Evolutionary conservation across 108 stramenopile genomes (phyloP).

Genomic region (Nitzschia sp.): DNA sequence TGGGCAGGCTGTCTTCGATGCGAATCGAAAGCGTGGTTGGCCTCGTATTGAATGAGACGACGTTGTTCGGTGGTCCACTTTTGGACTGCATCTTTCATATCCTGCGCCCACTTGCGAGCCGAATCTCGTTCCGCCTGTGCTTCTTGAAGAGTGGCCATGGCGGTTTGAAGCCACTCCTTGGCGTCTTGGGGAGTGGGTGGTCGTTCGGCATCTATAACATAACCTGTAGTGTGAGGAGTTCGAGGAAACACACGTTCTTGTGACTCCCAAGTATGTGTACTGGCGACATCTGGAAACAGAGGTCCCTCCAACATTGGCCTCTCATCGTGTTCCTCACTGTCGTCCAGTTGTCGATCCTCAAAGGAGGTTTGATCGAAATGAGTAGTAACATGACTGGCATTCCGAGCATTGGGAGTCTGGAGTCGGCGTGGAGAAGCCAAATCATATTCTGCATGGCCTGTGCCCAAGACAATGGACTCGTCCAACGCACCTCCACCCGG

Average conservation of each 20-base stretch:
- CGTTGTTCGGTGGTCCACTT: conserved; percentile 50
- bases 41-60: conserved; percentile 22
- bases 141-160: conserved; percentile 29
- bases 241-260: too few species aligned
- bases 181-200: conserved; percentile 26
- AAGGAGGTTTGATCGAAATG: background rate
- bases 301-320: too few species aligned
- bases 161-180: conserved; percentile 30
- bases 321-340: too few species aligned
- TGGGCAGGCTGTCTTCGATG: background rate
- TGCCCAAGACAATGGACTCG: conserved; percentile 10
- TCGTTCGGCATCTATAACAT: too few species aligned
- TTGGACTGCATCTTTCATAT: conserved; percentile 38
- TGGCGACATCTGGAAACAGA: too few species aligned
- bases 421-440: background rate
- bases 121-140: conserved; percentile 44
- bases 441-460: conserved; percentile 8
- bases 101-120: conserved; percentile 41
- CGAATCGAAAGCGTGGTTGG: background rate
- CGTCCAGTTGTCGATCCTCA: too few species aligned
- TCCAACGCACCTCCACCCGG: background rate
- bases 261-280: too few species aligned
- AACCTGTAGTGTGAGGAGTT: too few species aligned
- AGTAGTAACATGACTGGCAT: background rate
- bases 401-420: background rate